Conservation (phyloP, 176 grass and related monocot species). For the Otatea glauca region DNA sequence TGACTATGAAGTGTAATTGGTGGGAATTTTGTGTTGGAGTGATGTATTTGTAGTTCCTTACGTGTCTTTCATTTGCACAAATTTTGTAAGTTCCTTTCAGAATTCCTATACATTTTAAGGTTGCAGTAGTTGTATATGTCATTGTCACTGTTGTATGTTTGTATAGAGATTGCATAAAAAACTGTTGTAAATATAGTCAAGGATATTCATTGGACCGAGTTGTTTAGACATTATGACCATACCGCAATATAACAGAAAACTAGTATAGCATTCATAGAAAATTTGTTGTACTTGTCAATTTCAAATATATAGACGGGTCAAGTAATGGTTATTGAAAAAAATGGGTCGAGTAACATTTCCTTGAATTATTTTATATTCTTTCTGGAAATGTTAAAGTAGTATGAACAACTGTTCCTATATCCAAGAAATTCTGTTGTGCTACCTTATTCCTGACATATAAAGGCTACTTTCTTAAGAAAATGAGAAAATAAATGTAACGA, state of each 20-base stretch:
- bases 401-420: too few relatives aligned
- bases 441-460: neutral
- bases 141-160: neutral
- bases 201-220: neutral
- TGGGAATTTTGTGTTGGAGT: too few relatives aligned
- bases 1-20: too few relatives aligned
- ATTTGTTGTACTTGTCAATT: slow-evolving; percentile 13
- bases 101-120: slow-evolving; percentile 20
- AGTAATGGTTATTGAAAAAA: neutral
- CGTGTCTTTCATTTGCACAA: slow-evolving; percentile 93
- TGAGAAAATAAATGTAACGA: neutral
- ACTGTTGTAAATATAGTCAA: neutral
- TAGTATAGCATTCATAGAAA: neutral
- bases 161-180: neutral
- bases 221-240: slow-evolving; percentile 15
- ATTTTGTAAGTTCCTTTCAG: slow-evolving; percentile 73
- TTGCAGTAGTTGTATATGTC: neutral
- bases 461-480: neutral
- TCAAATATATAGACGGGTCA: neutral
- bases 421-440: neutral
- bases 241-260: neutral
- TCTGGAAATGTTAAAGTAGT: slow-evolving; percentile 18
- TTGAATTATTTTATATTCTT: neutral
- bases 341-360: neutral
- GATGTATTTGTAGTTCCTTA: slow-evolving; percentile 55